phyloP scores from a whole-genome alignment of 139 green algal species.

The Volvox africanus region DNA sequence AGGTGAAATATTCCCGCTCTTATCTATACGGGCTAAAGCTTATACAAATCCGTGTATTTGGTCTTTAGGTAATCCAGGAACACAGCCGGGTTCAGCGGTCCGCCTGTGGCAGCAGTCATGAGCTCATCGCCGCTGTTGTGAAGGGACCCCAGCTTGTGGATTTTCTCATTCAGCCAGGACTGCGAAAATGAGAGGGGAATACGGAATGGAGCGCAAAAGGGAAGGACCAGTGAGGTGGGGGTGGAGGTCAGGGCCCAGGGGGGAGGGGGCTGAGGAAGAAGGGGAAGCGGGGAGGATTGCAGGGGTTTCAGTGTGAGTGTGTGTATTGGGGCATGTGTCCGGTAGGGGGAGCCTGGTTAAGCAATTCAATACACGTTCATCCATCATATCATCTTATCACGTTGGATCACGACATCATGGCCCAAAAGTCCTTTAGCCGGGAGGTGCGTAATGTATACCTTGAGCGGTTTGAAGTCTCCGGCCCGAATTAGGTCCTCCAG shows the following conservation, averaged over 20 bases:
- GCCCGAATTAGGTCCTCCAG: constrained; percentile 78
- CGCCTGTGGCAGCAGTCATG: constrained; percentile 81
- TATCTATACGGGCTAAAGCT: neutral
- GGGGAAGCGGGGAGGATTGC: neutral
- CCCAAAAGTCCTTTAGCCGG: too few relatives aligned
- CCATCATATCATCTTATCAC: neutral
- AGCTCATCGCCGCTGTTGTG: constrained; percentile 86
- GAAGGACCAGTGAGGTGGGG: neutral
- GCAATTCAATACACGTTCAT: neutral
- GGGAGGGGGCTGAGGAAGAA: neutral
- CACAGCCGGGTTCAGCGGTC: constrained; percentile 75
- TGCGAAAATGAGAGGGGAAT: constrained; percentile 1
- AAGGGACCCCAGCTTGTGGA: constrained; percentile 86
- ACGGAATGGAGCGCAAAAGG: neutral
- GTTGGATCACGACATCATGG: neutral
- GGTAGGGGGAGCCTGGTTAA: neutral
- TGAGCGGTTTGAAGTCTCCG: constrained; percentile 84
- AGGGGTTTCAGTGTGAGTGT: neutral
- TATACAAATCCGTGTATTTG: constrained; percentile 92
- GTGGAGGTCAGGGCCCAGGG: neutral
- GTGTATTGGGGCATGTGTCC: neutral
- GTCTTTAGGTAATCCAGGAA: constrained; percentile 83
- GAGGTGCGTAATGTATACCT: constrained; percentile 38
- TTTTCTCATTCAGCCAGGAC: constrained; percentile 85
- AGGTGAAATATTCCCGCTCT: too few relatives aligned